Evolutionary conservation across 2,329 filamentous ascomycete genomes (phyloP), one percentile per base, ranked within the genome.

Genomic region (Meredithiella fracta): DNA sequence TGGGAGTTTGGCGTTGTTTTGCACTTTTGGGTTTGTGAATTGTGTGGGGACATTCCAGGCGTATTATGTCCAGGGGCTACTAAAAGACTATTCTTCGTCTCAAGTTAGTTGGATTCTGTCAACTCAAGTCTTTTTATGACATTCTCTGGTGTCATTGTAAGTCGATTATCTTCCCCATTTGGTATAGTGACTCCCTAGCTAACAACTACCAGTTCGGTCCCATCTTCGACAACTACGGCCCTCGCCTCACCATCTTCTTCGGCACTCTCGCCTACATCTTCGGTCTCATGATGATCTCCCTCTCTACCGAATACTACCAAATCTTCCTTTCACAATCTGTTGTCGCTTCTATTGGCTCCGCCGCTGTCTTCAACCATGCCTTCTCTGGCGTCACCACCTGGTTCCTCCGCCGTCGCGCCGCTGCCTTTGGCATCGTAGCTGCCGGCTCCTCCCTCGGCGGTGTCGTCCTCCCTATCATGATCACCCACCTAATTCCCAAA

Each of bases 171-270:
- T 17, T 22, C 31, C 34, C 38, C 14, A 14, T 7, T 29, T 15
- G 15, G 20, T 52, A n/a, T 8, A 15, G 26, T 17, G 22, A 52
- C 47, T n/a, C 23, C n/a, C 22, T 40, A 14, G 20, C 17, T 55
- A 54, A 54, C 23, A 29, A 11, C 5, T 26, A 15, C 55, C 58
- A 66, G 57, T 80, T 70, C 53, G 83, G 84, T 1, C 77, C 75
- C 42, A 50, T 83, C 9, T 85, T 78, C 61, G 83, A 87, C 65
- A 76, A 72, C 60, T 77, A 78, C 60, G 83, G 83, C 1, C 80
- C 83, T 0, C 72, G 73, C 40, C 76, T 70, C 58, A 68, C 86
- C 3, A 67, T 83, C 14, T 59, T 74, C 17, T 61, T 67, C 53
- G 80, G 80, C 29, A 73, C 73, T 3, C 61, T 81, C 58, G 64